Base-by-base conservation (phyloP, 805 yeast species). In the Kazachstania martiniae region DNA sequence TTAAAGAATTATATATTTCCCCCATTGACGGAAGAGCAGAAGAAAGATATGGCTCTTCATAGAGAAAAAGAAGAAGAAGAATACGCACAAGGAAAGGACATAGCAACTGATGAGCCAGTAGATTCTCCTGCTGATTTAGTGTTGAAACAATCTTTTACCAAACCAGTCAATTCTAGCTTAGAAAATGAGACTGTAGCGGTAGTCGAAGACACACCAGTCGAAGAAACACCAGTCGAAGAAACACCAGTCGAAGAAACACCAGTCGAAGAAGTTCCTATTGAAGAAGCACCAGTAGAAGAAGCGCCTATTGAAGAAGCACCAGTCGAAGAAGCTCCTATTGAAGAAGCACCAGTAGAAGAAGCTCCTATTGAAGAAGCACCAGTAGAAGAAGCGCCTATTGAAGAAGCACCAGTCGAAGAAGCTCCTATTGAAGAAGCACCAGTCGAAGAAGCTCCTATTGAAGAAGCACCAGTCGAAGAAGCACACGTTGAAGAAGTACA, bases 1-100 rank as follows among this genome's bases (percentile, higher is more conserved):
- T 53, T 69, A 51, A 59, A 57, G 29, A 62, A 63, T 29, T 64
- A 63, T 41, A 67, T 65, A 42, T 76, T 73, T 42, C 50, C 52
- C 6, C 33, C 25, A 8, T 19, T 10, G 21, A 19, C 21, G 7
- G 21, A 19, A 19, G 21, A 19, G 21, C 21, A 19, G 21, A 19
- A n/a, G 21, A 19, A 19, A 19, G 21, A 19, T 8, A 10, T 9
- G 25, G 25, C 8, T 6, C 12, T 9, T 6, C 32, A 14, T 4
- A 23, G 25, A 17, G 41, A 32, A 8, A 34, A 33, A 16, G 24
- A 14, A 21, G 28, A 17, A 12, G 28, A 23, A 5, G 35, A 32
- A 18, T 23, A 12, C 10, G 18, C n/a, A 14, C 21, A 18, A 8
- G 27, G 18, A 18, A 30, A 22, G 13, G 14, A 24, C 9, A 18